These are phyloP conservation scores for Carex pumila DNA, from an alignment of 176 grass and related monocot genomes.

Conservation along the genomic window DNA sequence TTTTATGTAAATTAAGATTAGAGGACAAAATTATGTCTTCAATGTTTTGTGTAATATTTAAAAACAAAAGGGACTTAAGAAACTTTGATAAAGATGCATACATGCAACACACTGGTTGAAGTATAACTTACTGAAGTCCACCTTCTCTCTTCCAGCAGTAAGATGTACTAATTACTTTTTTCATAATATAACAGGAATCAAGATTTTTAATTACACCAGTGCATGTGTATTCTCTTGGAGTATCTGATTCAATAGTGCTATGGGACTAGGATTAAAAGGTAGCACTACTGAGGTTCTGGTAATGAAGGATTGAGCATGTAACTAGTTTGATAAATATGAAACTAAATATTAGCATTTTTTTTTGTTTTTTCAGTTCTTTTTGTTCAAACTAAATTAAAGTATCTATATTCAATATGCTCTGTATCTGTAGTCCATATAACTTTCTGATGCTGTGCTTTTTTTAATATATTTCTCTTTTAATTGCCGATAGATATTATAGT, in stretches of 20 bases:
- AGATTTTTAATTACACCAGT: neutral
- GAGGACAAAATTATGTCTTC: no score
- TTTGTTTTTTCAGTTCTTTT: neutral
- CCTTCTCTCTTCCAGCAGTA: neutral
- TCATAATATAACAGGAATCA: neutral
- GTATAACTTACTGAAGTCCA: no score
- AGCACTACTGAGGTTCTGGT: neutral
- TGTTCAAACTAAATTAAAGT: neutral
- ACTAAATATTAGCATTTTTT: neutral
- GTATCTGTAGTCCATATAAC: neutral
- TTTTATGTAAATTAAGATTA: no score
- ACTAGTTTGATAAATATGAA: neutral
- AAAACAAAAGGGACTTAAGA: no score
- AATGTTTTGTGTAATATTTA: no score
- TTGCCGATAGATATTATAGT: neutral
- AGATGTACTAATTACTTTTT: neutral
- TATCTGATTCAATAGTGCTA: neutral
- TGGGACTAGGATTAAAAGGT: neutral
- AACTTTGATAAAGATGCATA: no score
- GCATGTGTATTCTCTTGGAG: neutral
- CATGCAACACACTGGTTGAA: no score
- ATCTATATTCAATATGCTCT: neutral
- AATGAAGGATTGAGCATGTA: neutral
- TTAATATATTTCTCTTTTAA: neutral
- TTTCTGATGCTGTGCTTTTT: neutral